Evolutionary conservation across 257 asterid species (phyloP), one percentile per base, ranked within the genome.

Genomic region (Euphrasia confusa): DNA sequence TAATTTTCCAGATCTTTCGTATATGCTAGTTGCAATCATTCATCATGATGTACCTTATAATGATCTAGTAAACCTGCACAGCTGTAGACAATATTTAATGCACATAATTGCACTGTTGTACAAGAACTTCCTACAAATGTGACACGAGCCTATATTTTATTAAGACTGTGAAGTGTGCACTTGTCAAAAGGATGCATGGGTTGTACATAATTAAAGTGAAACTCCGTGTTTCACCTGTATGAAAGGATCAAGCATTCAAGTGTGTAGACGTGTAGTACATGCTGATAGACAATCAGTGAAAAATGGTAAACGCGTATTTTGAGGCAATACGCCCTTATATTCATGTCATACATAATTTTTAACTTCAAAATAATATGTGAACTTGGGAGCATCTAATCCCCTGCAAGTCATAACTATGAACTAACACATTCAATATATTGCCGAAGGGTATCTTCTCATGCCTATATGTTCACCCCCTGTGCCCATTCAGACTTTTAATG

Each of bases 41-140:
- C 42, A 58, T 11, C 6, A 50, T 48, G 63, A 39, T 30, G 27
- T 64, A 54, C 27, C 44, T 68, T 47, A 32, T 71, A 61, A 67
- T 70, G 4, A 15, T 59, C 54, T 10, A 12, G 39, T 60, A 6
- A 60, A 68, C 18, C 39, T 66, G 62, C 28, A 28, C 63, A 28
- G 30, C 48, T 64, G 26, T 27, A 30, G 26, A 49, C 8, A 53
- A 48, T 47, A 57, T 40, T 35, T 21, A 39, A 48, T 42, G 18
- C 45, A 57, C 53, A 15, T 8, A 70, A 18, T 24, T n/a, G 44
- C 61, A 47, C 52, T 50, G 26, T 40, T 21, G 63, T 7, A 26
- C 18, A 30, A 30, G 33, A 30, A 30, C 33, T 30, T 30, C 33
- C 33, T 30, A 30, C 33, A 30, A 3, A 30, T 15, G 9, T 17